Evolutionary conservation across 176 grass and related monocot species (phyloP), one percentile per base, ranked within the genome.

Genomic region (Aegilops tauschii): DNA sequence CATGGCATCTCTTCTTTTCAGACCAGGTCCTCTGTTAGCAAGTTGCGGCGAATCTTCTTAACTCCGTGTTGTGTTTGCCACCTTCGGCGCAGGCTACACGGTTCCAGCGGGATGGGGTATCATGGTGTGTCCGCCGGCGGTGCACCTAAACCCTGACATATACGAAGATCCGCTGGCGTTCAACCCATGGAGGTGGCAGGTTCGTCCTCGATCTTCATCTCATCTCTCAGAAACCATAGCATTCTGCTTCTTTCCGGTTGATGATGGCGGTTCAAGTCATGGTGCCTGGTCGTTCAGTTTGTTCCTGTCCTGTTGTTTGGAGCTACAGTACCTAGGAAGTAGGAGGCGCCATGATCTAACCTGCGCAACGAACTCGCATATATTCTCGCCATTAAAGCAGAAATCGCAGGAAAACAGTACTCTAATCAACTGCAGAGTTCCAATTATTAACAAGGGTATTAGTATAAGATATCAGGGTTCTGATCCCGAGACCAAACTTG

Each of bases 71-170:
- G 20, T 78, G 21, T 72, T 42, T 68, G 67, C 49, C 35, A 25
- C 25, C 20, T 28, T 77, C 37, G 78, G 30, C 44, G 54, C 90
- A 97, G 95, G 95, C 82, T 94, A 91, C 49, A 97, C 92, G 28
- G 94, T 97, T 82, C 95, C 95, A 44, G 86, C 81, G 56, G 95
- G 95, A 90, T 97, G 95, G 95, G 90, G 84, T n/a, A 77, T 97
- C 16, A 97, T 97, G 95, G 84, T 97, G 37, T 94, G 95, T 77
- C 86, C 90, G 56, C 95, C 95, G 20, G 83, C 95, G 12, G 92
- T 97, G 81, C 95, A 97, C 80, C 50, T 97, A 44, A 92, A 97
- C 88, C 84, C 92, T 32, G 92, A 97, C 36, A 93, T 93, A 77
- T 97, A 97, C 42, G 84, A 93, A 76, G 92, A 97, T 71, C 95